Conservation (phyloP, 2,329 filamentous ascomycete species). For the Sclerotinia trifoliorum region DNA sequence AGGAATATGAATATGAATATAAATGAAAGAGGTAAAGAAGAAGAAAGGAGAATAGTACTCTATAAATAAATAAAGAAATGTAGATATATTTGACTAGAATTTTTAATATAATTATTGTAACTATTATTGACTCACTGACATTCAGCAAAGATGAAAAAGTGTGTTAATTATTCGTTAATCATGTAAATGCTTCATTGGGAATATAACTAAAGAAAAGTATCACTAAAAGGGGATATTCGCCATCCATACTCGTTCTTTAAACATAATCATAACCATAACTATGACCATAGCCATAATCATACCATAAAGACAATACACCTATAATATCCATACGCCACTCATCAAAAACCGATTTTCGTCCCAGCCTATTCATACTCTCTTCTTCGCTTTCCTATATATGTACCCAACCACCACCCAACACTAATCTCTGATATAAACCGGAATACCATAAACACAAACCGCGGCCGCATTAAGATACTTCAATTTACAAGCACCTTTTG, state of each 20-base stretch:
- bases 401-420: not conserved
- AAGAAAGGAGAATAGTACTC: no score
- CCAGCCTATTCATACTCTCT: not conserved
- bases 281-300: not conserved
- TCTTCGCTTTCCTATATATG: not conserved
- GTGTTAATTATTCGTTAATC: not conserved
- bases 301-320: not conserved
- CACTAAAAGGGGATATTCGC: not conserved
- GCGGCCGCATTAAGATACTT: slow-evolving; percentile 91
- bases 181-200: not conserved
- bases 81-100: no score
- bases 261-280: not conserved
- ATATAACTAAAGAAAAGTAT: not conserved
- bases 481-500: slow-evolving; percentile 77
- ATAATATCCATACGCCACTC: slow-evolving; percentile 8
- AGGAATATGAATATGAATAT: no score
- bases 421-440: slow-evolving; percentile 57
- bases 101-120: no score
- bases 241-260: not conserved
- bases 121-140: no score
- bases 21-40: no score
- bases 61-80: no score
- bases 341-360: not conserved
- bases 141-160: no score
- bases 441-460: slow-evolving; percentile 91